Evolutionary conservation across 169 alveolate species (phyloP), one percentile per base, ranked within the genome.

Genomic region (Cryptosporidium ryanae): DNA sequence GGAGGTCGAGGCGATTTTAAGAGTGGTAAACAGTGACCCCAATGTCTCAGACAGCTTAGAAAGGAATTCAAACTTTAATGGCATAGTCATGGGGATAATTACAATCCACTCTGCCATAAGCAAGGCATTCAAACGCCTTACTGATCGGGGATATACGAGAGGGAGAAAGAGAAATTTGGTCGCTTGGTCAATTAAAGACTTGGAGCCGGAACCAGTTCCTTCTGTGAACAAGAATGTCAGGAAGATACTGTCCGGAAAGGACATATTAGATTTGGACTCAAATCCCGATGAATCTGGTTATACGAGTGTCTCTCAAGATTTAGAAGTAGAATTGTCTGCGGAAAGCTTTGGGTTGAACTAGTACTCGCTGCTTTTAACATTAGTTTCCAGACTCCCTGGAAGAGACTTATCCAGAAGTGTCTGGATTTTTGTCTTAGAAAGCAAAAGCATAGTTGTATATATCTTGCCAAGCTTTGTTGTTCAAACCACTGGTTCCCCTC

Each of bases 151-250:
- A 25, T 46, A 21, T 21, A 48, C 54, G 2, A 76, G 38, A 55
- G 63, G 71, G 15, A 76, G 65, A 48, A 59, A 38, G 2, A 76
- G 87, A 49, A 49, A 34, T 29, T 43, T 76, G 29, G 21, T 34
- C 23, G 65, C 65, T 23, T 76, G 87, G 87, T 76, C 87, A 59
- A 59, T 43, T 50, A 59, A 61, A 32, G 87, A 76, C 25, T 43
- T 76, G 25, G 87, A 59, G 38, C 87, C 87, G 55, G 68, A 59
- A 38, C 70, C 87, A 32, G 29, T 61, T 8, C 38, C 68, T 12
- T 3, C n/a, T 6, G 49, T 34, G 21, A 76, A 61, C 25, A 31
- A 61, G 25, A 76, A 57, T n/a, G 87, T 76, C 25, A 55, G 10
- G 21, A 76, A 13, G 7, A 76, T 76, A 32, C 87, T 76, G 55